Conservation (phyloP, 345 rosid species). For the Populus ilicifolia region DNA sequence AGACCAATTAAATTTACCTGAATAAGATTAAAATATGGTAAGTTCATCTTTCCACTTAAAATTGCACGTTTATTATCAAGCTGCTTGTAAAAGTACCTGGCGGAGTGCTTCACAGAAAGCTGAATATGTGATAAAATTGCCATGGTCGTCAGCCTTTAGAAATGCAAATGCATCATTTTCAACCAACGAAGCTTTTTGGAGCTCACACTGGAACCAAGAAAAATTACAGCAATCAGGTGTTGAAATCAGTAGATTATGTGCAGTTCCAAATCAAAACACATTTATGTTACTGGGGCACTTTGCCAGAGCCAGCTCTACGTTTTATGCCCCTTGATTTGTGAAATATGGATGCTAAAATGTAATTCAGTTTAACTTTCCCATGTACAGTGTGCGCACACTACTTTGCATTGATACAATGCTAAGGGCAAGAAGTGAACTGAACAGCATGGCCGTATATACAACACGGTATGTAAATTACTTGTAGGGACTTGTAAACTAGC, state of each 20-base stretch:
- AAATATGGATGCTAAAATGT: background rate
- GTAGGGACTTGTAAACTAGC: background rate
- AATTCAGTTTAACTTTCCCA: background rate
- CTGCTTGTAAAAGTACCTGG: constrained; percentile 39
- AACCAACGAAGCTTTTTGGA: constrained; percentile 50
- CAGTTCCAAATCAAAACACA: background rate
- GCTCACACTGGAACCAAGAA: constrained; percentile 48
- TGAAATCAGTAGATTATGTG: background rate
- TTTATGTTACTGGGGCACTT: background rate
- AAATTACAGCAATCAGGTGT: constrained; percentile 8
- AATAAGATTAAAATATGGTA: constrained; percentile 6
- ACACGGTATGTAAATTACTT: background rate
- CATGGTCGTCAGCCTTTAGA: constrained; percentile 46
- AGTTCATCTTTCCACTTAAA: constrained; percentile 3
- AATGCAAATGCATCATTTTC: constrained; percentile 58
- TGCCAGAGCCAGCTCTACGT: background rate
- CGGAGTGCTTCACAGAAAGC: constrained; percentile 61
- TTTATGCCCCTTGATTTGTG: background rate
- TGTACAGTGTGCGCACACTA: background rate
- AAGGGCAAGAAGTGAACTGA: background rate
- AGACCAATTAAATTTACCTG: constrained; percentile 58
- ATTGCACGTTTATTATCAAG: background rate
- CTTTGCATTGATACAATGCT: background rate
- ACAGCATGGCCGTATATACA: background rate
- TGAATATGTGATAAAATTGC: constrained; percentile 48